A percentile compares a stretch with the other conserved stretches of the same genome.
phyloP scores from a whole-genome alignment of 306 rosid genomes.

The Malus orientalis region DNA sequence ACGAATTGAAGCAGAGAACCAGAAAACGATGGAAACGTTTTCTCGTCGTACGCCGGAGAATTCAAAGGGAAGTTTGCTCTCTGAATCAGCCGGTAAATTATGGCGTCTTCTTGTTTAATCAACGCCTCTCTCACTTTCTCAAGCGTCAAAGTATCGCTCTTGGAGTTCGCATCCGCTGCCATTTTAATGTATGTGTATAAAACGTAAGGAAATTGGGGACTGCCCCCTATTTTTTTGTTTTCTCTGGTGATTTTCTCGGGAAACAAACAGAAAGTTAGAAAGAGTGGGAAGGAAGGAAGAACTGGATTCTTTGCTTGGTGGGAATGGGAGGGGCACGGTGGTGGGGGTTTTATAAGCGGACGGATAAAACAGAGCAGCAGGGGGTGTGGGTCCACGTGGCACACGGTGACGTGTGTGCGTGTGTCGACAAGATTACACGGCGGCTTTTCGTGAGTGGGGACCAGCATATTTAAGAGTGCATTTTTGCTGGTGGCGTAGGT shows the following conservation, averaged over 20 bases:
- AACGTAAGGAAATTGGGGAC: neutral
- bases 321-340: neutral
- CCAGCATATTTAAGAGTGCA: neutral
- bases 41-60: slow-evolving; percentile 33
- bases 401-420: neutral
- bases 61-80: slow-evolving; percentile 66
- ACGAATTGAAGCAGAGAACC: slow-evolving; percentile 50
- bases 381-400: neutral
- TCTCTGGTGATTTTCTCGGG: neutral
- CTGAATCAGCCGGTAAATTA: slow-evolving; percentile 59
- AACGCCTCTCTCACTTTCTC: slow-evolving; percentile 52
- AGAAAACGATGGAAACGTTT: slow-evolving; percentile 14
- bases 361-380: neutral
- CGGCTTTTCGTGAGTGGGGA: neutral
- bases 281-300: neutral
- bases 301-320: neutral
- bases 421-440: neutral
- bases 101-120: slow-evolving; percentile 74
- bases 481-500: no score
- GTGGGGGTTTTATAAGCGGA: neutral
- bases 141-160: slow-evolving; percentile 30
- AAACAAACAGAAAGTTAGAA: neutral
- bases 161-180: slow-evolving; percentile 15
- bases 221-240: neutral
- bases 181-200: slow-evolving; percentile 11